These are phyloP conservation scores for Scedosporium dehoogii DNA, from an alignment of 2,329 filamentous ascomycete genomes.

Conservation along the genomic window DNA sequence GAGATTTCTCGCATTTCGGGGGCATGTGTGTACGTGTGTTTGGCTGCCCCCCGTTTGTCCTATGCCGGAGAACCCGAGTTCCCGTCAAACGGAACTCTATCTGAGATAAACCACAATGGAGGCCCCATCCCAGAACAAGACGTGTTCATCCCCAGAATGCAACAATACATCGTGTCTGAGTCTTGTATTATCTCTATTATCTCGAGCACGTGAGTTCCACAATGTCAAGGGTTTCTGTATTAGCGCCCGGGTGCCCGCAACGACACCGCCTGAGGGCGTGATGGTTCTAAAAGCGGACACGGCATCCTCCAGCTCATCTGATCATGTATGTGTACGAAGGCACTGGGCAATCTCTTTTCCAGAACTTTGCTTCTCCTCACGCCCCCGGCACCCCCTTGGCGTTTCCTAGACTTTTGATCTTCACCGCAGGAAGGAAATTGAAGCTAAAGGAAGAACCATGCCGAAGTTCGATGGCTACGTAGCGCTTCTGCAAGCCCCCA, in stretches of 20 bases:
- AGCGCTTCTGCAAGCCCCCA: not conserved
- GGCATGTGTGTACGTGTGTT: not conserved
- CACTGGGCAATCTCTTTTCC: not conserved
- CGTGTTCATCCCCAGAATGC: not conserved
- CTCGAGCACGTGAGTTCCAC: not conserved
- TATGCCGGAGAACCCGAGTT: not conserved
- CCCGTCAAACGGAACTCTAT: constrained; percentile 1
- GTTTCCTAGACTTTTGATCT: not conserved
- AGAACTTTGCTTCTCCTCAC: not conserved
- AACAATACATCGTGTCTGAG: not conserved
- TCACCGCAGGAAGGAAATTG: not conserved
- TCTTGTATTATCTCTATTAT: not conserved
- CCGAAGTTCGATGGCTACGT: not conserved
- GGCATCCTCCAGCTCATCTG: not conserved
- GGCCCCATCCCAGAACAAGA: not conserved
- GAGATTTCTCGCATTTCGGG: constrained; percentile 15
- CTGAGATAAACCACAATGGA: not conserved
- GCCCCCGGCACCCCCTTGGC: not conserved
- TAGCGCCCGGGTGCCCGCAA: not conserved
- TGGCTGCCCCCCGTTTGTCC: not conserved
- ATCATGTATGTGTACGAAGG: no score
- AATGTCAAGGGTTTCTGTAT: not conserved
- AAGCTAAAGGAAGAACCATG: not conserved
- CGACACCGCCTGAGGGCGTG: not conserved
- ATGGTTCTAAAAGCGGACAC: not conserved